phyloP scores from a whole-genome alignment of 352 stramenopile genomes.

The Pythium graminicola region DNA sequence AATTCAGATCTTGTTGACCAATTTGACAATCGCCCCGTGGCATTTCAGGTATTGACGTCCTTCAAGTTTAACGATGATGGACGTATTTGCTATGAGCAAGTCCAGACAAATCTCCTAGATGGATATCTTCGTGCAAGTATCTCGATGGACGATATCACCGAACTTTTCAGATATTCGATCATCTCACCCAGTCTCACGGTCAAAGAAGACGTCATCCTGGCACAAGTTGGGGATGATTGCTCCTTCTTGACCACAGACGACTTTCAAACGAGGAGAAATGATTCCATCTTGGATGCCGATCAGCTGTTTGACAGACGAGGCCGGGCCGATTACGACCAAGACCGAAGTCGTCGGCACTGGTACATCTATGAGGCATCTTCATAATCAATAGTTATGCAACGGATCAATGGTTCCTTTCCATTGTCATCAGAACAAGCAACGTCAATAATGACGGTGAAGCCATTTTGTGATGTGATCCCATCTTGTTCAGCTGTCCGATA shows the following conservation, averaged over 20 bases:
- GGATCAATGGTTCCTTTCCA: not conserved
- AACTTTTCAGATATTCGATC: conserved; percentile 7
- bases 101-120: conserved; percentile 5
- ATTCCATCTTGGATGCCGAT: not conserved
- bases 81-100: conserved; percentile 12
- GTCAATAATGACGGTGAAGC: too few species aligned
- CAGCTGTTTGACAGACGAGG: too few species aligned
- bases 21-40: conserved; percentile 6
- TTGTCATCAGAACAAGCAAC: not conserved
- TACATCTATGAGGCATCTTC: not conserved
- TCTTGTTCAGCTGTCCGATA: not conserved
- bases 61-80: conserved; percentile 6
- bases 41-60: conserved; percentile 6
- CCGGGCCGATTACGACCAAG: too few species aligned
- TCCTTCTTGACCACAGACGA: too few species aligned
- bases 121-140: conserved; percentile 5
- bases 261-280: not conserved
- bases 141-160: conserved; percentile 3
- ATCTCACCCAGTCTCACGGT: conserved; percentile 11
- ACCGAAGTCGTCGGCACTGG: not conserved
- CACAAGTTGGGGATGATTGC: too few species aligned
- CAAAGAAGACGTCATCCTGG: conserved; percentile 1
- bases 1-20: conserved; percentile 1
- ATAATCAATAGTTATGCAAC: too few species aligned
- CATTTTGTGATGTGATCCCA: too few species aligned